These are phyloP conservation scores for Emericellopsis cladophorae DNA, from an alignment of 2,329 filamentous ascomycete genomes.

Conservation along the genomic window DNA sequence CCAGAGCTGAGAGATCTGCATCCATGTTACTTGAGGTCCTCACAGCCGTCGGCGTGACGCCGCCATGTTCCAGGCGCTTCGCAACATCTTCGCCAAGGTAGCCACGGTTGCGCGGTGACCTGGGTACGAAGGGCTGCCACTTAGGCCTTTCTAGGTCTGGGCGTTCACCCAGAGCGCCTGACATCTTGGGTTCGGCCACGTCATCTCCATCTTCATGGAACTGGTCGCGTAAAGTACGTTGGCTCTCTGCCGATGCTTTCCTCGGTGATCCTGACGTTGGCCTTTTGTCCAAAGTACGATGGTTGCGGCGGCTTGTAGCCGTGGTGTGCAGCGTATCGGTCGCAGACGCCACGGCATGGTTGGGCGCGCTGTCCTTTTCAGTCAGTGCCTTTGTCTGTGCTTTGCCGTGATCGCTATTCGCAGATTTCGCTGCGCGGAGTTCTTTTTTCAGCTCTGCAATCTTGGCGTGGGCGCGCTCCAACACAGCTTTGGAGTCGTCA, in stretches of 20 bases:
- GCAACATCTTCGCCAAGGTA: constrained; percentile 20
- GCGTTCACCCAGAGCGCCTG: constrained; percentile 9
- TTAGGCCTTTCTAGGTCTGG: constrained; percentile 18
- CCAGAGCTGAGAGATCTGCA: constrained; percentile 12
- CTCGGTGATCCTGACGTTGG: too few relatives aligned
- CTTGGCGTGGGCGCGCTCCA: constrained; percentile 43
- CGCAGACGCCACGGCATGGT: not conserved
- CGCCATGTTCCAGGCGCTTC: constrained; percentile 15
- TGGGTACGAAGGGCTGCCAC: constrained; percentile 28
- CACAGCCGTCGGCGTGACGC: constrained; percentile 9
- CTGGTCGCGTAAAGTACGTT: constrained; percentile 19
- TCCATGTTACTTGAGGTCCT: constrained; percentile 11
- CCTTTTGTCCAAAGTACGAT: not conserved
- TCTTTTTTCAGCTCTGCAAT: constrained; percentile 43
- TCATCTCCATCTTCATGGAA: constrained; percentile 16
- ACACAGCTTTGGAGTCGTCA: constrained; percentile 40
- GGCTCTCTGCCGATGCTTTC: not conserved
- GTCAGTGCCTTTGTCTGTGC: not conserved
- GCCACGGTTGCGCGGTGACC: constrained; percentile 23
- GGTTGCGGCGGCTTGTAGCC: not conserved
- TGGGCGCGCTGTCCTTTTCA: not conserved
- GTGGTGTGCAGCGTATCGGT: not conserved
- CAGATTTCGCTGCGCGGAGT: constrained; percentile 29
- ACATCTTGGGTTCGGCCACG: constrained; percentile 4
- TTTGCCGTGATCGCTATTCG: not conserved